Percentiles rank a stretch among this genome's conserved stretches.
Conservation (phyloP, 1,284 basidiomycete species). For the Ustilago curta region DNA sequence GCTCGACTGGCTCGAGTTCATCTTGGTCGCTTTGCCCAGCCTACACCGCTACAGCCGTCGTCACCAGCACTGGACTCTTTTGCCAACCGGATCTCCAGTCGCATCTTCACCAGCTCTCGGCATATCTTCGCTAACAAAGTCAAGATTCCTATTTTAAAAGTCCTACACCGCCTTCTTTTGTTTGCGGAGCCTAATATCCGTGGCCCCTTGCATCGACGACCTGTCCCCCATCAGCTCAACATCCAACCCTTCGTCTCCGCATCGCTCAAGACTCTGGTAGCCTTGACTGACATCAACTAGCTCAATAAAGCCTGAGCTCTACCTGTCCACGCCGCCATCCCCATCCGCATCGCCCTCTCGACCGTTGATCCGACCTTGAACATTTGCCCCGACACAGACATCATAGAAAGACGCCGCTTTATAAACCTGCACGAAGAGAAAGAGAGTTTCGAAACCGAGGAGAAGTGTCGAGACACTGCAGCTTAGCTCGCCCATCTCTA, state of each 20-base stretch:
- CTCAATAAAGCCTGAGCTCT: neutral
- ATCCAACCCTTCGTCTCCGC: neutral
- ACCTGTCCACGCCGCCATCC: neutral
- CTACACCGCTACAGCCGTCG: neutral
- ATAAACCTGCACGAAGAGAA: conserved; percentile 12
- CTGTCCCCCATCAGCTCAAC: conserved; percentile 12
- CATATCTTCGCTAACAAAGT: neutral
- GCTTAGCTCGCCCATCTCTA: neutral
- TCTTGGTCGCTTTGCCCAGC: conserved; percentile 17
- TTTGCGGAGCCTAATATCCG: conserved; percentile 29
- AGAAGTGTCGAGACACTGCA: conserved; percentile 5
- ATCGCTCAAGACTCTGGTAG: conserved; percentile 15
- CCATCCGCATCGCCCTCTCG: conserved; percentile 2
- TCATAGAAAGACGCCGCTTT: neutral
- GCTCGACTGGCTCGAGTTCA: conserved; percentile 39
- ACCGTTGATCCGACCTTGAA: conserved; percentile 4
- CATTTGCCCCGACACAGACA: conserved; percentile 8
- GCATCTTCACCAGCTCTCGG: neutral
- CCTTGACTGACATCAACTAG: conserved; percentile 1
- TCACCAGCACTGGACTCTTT: conserved; percentile 2
- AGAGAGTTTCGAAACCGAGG: conserved; percentile 10
- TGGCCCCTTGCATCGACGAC: conserved; percentile 27
- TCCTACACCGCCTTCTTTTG: conserved; percentile 11
- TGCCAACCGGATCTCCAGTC: conserved; percentile 16
- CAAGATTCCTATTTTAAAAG: neutral